Percentiles rank a stretch among this genome's conserved stretches.
Evolutionary conservation across 495 filamentous ascomycete genomes (phyloP).

Genomic region (Talaromyces stipitatus): DNA sequence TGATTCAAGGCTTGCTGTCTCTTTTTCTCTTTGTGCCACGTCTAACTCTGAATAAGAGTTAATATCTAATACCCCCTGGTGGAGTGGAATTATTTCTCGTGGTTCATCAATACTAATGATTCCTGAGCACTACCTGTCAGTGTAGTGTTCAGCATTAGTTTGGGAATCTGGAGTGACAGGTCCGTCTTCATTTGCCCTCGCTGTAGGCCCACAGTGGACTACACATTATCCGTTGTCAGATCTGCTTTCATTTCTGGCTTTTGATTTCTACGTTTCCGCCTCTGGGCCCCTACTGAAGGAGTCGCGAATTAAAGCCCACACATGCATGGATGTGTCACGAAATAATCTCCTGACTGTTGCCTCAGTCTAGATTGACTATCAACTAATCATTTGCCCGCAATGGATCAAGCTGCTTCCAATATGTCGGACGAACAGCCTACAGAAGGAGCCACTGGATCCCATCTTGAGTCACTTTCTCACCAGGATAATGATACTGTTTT

Average conservation of each 20-base stretch:
- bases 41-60: background rate
- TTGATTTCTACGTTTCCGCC: background rate
- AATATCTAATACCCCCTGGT: background rate
- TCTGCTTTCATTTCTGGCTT: background rate
- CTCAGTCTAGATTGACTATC: background rate
- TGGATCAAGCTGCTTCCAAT: background rate
- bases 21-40: background rate
- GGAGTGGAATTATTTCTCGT: background rate
- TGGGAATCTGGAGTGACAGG: background rate
- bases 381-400: background rate
- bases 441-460: background rate
- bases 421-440: background rate
- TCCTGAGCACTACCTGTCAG: background rate
- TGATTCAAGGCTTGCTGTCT: background rate
- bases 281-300: background rate
- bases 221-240: background rate
- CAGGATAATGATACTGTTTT: background rate
- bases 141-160: background rate
- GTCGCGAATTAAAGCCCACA: background rate
- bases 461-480: background rate
- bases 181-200: background rate
- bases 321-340: background rate
- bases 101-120: background rate
- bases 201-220: constrained; percentile 1
- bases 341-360: background rate